Evolutionary conservation across 2,329 filamentous ascomycete species (phyloP).

Genomic region (Pezizomycotina sp.): DNA sequence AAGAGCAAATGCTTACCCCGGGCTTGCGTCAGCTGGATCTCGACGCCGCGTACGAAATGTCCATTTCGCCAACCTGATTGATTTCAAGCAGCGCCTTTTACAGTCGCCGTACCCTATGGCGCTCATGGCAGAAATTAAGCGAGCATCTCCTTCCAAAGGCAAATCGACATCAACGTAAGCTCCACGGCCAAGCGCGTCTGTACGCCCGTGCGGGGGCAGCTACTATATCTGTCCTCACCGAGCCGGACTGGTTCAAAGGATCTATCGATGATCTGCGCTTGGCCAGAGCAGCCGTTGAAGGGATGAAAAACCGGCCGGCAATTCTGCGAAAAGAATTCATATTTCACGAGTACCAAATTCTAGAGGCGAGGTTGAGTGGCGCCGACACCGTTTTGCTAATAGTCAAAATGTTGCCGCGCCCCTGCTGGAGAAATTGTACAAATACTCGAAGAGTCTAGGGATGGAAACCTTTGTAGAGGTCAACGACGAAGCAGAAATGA

Average conservation of each 20-base stretch:
- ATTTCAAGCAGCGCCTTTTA: constrained; percentile 63
- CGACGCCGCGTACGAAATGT: constrained; percentile 66
- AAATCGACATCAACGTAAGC: constrained; percentile 70
- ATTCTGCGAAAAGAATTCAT: constrained; percentile 92
- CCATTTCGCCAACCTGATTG: constrained; percentile 65
- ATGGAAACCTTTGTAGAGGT: constrained; percentile 98
- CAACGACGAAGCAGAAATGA: constrained; percentile 87
- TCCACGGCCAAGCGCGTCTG: constrained; percentile 75
- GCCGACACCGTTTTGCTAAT: constrained; percentile 91
- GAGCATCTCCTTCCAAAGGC: constrained; percentile 90
- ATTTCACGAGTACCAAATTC: constrained; percentile 94
- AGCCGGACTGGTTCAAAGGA: constrained; percentile 98
- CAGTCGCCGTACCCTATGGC: constrained; percentile 42
- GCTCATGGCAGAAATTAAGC: constrained; percentile 93
- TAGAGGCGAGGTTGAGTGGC: constrained; percentile 81
- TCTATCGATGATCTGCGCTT: constrained; percentile 82
- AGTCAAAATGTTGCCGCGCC: constrained; percentile 82
- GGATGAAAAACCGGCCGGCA: constrained; percentile 82
- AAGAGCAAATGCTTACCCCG: constrained; percentile 65
- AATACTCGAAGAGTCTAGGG: constrained; percentile 72
- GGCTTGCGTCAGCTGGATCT: constrained; percentile 76
- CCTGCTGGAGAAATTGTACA: constrained; percentile 60
- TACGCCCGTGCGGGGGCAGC: constrained; percentile 91
- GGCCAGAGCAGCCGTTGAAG: constrained; percentile 74
- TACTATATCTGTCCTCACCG: constrained; percentile 94